Percentiles rank a stretch among this genome's conserved stretches.
Conservation (phyloP, 2,329 filamentous ascomycete genomes). For the Emmonsiellopsis sp. region DNA sequence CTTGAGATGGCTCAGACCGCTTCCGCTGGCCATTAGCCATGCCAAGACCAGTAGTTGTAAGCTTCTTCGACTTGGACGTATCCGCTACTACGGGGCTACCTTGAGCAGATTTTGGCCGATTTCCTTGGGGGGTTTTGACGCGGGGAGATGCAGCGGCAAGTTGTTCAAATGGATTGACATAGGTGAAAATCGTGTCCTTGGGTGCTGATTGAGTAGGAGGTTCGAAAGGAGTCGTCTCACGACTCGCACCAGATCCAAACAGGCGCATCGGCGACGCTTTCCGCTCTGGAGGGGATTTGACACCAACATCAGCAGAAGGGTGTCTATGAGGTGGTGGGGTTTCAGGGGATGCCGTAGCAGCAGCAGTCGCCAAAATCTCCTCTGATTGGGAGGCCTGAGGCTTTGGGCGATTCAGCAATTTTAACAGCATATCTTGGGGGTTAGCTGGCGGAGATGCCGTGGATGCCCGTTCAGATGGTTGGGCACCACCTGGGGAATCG, state of each 20-base stretch:
- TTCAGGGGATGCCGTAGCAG: conserved; percentile 22
- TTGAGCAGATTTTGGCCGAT: conserved; percentile 27
- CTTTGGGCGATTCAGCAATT: conserved; percentile 69
- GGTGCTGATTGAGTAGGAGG: conserved; percentile 26
- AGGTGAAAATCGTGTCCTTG: conserved; percentile 50
- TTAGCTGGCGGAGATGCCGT: conserved; percentile 37
- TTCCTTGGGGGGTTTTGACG: conserved; percentile 44
- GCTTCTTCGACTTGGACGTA: conserved; percentile 6
- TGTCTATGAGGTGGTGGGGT: conserved; percentile 13
- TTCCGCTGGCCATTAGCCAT: not conserved
- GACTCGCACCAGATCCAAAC: conserved; percentile 20
- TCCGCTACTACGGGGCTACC: conserved; percentile 25
- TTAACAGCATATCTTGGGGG: conserved; percentile 76
- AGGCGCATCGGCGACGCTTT: conserved; percentile 21
- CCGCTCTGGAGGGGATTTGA: conserved; percentile 4
- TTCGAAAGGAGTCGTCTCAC: conserved; percentile 27
- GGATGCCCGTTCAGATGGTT: conserved; percentile 10
- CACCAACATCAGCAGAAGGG: conserved; percentile 4
- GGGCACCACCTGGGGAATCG: conserved; percentile 14
- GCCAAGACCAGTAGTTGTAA: not conserved
- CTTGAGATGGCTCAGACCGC: not conserved
- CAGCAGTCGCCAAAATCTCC: conserved; percentile 13
- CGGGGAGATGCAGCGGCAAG: conserved; percentile 57
- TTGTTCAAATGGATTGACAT: conserved; percentile 64
- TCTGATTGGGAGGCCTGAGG: conserved; percentile 19